Evolutionary conservation across 2,329 filamentous ascomycete genomes (phyloP).

Genomic region (Sporothrix mexicana): DNA sequence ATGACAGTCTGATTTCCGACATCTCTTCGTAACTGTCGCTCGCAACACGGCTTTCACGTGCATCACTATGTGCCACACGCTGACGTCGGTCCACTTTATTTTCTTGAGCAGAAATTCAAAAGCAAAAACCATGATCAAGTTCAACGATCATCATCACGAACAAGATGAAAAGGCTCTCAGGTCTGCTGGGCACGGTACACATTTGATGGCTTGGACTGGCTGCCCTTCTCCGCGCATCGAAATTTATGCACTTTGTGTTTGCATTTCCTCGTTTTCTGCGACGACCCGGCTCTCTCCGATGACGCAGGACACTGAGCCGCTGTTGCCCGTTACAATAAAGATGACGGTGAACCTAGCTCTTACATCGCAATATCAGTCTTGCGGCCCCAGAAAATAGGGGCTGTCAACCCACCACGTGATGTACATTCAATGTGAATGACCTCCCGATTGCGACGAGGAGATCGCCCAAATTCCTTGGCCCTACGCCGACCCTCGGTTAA

Average conservation of each 20-base stretch:
- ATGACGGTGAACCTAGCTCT: not conserved
- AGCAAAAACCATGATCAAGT: not conserved
- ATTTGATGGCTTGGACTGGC: not conserved
- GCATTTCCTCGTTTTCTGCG: too few relatives aligned
- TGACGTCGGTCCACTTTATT: not conserved
- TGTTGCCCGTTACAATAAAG: not conserved
- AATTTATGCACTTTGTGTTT: not conserved
- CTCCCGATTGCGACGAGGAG: not conserved
- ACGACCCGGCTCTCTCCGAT: conserved; percentile 4
- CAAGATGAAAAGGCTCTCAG: not conserved
- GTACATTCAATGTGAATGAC: not conserved
- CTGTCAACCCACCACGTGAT: conserved; percentile 18
- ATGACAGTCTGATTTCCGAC: not conserved
- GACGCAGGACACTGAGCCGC: not conserved
- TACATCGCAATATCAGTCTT: not conserved
- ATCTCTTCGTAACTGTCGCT: conserved; percentile 8
- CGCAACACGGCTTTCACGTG: not conserved
- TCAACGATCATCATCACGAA: not conserved
- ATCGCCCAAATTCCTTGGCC: not conserved
- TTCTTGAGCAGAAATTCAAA: not conserved
- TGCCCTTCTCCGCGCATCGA: too few relatives aligned
- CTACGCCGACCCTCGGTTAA: not conserved
- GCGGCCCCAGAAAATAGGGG: conserved; percentile 16
- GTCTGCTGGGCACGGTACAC: not conserved
- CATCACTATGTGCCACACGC: not conserved